Base-by-base conservation (phyloP, 805 yeast species). In the Saturnispora kantuleensis region DNA sequence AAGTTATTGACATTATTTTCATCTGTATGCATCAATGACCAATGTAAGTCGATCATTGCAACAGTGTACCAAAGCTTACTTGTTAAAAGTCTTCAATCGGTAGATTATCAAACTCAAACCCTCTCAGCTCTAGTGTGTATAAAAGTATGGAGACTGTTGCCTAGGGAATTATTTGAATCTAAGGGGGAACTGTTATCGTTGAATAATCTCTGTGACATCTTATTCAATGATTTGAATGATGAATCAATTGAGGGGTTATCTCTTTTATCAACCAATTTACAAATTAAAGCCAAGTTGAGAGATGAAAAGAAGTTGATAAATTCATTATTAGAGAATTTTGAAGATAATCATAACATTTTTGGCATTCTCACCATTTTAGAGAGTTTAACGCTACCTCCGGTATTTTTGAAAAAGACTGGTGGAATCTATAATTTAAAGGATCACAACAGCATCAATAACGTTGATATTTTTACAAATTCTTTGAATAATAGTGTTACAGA, bases 131-230 rank as follows among this genome's bases (percentile, higher is more conserved):
- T 43, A 11, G 34, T 43, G 9, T 29, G 35, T n/a, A 60, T 76
- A 6, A 80, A 80, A 56, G 58, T 77, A 2, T 79, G 84, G 84
- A 70, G 71, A 41, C 67, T 71, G 45, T 58, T 73, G 0, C 65
- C 69, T 35, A 56, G 67, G 18, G 61, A 58, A 31, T 21, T 47
- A 8, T 28, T 60, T 5, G 47, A 54, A 31, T 63, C 59, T n/a
- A 51, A 56, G 26, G 38, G 56, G 10, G 54, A 57, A 6, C 40
- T 69, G 3, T 55, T 65, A 11, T 58, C 65, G 2, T 47, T 73
- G 17, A 55, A 63, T 16, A 54, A 59, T 12, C 54, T 65, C 54
- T 52, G 66, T 56, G 47, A 47, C 9, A 40, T 52, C 4, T 42
- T 56, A 12, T 64, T 59, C 10, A 58, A 60, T 1, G 66, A 74